Base-by-base conservation (phyloP, 495 filamentous ascomycete species). In the Penicillium antarcticum region DNA sequence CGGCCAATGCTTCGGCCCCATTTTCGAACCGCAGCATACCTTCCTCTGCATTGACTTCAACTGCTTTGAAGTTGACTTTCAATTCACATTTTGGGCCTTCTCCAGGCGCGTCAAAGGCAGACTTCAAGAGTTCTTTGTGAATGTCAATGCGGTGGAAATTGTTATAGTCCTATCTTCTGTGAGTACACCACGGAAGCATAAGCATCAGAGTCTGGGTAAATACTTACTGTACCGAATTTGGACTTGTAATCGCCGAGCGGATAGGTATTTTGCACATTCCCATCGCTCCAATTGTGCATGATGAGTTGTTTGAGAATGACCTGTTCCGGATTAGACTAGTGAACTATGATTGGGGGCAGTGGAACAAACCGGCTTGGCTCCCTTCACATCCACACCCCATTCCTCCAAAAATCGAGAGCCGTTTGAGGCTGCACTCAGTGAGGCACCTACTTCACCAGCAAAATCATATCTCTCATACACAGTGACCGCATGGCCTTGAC, bases 401-500 rank as follows among this genome's bases (percentile, higher is more conserved):
- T 64, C 29, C 29, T 64, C 58, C 4, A 68, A 51, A 16, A 60
- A 66, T 0, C 55, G 45, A 0, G 58, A 58, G 19, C 66, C 66
- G 45, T 68, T 68, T 4, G 63, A 58, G 0, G 60, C 60, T 0
- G 56, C 56, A 43, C 58, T 66, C 7, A 68, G 33, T 0, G 66
- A 68, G 1, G 66, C 63, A 2, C 66, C 66, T 0, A 61, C 66
- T 16, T 68, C 66, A 9, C 63, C 56, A 0, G 63, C 61, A 42
- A 60, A 66, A 45, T 68, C 60, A 17, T 60, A 62, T 51, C 61
- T 44, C 37, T 67, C 63, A 48, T 65, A 69, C 5, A 80, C 72
- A 2, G 67, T 65, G 41, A 82, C 77, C 2, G 67, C 14, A 42
- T 83, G 81, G 6, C 80, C 80, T 33, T 74, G 63, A 11, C 72